Evolutionary conservation across 2,329 filamentous ascomycete genomes (phyloP), one percentile per base, ranked within the genome.

Genomic region (Fusarium sarcochroum): DNA sequence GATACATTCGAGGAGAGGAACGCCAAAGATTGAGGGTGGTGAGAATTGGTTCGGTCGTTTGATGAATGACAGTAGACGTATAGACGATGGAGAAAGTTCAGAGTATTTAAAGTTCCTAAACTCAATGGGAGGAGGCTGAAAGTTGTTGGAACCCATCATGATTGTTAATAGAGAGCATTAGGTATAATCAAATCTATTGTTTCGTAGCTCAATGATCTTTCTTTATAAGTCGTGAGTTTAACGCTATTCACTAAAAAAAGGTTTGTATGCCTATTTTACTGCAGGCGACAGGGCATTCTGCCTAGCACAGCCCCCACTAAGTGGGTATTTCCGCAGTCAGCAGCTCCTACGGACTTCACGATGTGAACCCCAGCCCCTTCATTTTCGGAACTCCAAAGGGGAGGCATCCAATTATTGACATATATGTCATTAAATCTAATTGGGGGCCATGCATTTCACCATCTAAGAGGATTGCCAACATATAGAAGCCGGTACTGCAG

Each of bases 301-400:
- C 55, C 55, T 58, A 18, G 23, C 55, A 54, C 21, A 44, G 55
- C 55, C 55, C 18, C 55, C 30, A 35, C 21, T 10, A 21, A 53
- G 55, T 54, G 55, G 55, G 20, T 38, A 11, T 9, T 9, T 35
- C 17, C 3, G 21, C 41, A 27, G 13, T 35, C 37, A 45, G 17
- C 14, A 30, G 10, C 27, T 30, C 27, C 27, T 30, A 30, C 27
- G 27, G 10, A 30, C 10, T 30, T 30, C 10, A 30, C 27, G 27
- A 30, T 13, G 10, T 10, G 10, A 30, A 35, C 17, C 34, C 30
- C 34, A 35, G 34, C 34, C 34, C 34, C 34, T 15, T 35, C 14
- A 17, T 17, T 30, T 27, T 30, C 5, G 27, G 27, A 10, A 30
- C 27, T 30, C 13, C 10, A 10, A 10, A 30, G 5, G 13, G 10